Evolutionary conservation across 345 rosid genomes (phyloP).

Genomic region (Carallia brachiata): DNA sequence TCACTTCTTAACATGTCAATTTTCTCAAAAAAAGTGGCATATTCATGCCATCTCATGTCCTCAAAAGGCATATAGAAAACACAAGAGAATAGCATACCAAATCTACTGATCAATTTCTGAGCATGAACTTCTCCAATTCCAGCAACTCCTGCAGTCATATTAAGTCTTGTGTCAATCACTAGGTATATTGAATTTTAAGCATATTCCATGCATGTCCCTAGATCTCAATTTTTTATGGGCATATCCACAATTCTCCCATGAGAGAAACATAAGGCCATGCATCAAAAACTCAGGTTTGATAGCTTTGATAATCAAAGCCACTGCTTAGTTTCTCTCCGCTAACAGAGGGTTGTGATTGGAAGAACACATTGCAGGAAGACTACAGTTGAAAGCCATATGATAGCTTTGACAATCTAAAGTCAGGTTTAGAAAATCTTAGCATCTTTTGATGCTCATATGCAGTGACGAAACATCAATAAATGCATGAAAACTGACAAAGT

Average conservation of each 20-base stretch:
- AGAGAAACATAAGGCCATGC: neutral
- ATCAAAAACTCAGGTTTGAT: neutral
- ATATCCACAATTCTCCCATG: neutral
- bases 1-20: neutral
- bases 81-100: slow-evolving; percentile 47
- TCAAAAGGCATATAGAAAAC: slow-evolving; percentile 5
- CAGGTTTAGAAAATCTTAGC: too few relatives aligned
- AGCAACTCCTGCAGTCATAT: slow-evolving; percentile 62
- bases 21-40: neutral
- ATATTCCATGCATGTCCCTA: neutral
- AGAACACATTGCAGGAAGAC: too few relatives aligned
- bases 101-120: slow-evolving; percentile 63
- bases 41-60: neutral
- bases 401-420: too few relatives aligned
- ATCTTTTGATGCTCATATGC: too few relatives aligned
- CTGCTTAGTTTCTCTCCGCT: too few relatives aligned
- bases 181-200: neutral
- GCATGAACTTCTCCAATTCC: slow-evolving; percentile 87
- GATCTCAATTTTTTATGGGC: neutral
- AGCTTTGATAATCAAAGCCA: neutral
- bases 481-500: neutral
- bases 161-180: too few relatives aligned
- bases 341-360: too few relatives aligned
- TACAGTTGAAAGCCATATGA: too few relatives aligned
- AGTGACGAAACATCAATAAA: too few relatives aligned